phyloP scores from a whole-genome alignment of 2,329 filamentous ascomycete species.

The Cladosporium oxysporum region DNA sequence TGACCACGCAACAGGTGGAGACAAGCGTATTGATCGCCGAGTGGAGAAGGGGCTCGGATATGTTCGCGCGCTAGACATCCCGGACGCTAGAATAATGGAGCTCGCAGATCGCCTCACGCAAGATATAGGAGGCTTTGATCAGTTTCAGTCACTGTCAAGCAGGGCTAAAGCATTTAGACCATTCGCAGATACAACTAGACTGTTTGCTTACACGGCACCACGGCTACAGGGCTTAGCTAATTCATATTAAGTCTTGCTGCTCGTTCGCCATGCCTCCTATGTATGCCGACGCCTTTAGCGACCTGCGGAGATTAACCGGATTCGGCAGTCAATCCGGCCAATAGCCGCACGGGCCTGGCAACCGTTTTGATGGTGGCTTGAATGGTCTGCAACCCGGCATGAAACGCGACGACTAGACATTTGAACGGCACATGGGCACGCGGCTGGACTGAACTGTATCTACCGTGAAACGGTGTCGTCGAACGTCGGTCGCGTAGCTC shows the following conservation, averaged over 20 bases:
- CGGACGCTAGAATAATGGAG: background rate
- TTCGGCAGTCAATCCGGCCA: background rate
- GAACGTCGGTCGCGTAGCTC: background rate
- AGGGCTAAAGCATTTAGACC: background rate
- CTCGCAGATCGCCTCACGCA: background rate
- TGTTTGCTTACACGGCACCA: background rate
- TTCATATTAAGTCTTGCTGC: background rate
- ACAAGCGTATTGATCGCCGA: constrained; percentile 60
- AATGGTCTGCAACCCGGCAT: background rate
- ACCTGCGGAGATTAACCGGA: background rate
- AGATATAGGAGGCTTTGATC: background rate
- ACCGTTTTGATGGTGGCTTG: background rate
- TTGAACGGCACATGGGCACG: background rate
- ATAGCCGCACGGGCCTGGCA: background rate
- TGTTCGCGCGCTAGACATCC: constrained; percentile 24
- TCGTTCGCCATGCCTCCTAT: background rate
- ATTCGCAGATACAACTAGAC: background rate
- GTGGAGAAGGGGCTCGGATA: constrained; percentile 50
- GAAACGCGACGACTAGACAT: background rate
- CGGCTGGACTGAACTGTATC: background rate
- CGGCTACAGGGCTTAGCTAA: background rate
- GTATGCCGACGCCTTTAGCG: background rate
- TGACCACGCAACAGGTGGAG: constrained; percentile 43
- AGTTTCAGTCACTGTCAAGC: background rate
- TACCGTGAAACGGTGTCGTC: background rate